Percentiles rank a stretch among this genome's conserved stretches.
Evolutionary conservation across 176 grass and related monocot species (phyloP).

Genomic region (Guadua angustifolia): DNA sequence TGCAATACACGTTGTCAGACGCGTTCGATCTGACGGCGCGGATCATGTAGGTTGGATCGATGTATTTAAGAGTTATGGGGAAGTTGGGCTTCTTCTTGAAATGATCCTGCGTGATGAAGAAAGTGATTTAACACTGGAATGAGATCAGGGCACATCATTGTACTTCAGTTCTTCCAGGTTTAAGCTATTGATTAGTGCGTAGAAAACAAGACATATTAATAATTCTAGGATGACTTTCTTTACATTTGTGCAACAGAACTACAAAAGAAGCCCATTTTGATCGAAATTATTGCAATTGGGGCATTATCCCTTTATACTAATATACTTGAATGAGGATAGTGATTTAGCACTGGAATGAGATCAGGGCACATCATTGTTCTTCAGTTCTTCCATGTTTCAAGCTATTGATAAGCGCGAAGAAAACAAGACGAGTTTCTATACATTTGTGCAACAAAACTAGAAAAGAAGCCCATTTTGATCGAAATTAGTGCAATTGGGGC

Average conservation of each 20-base stretch:
- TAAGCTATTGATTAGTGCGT: neutral
- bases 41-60: constrained; percentile 91
- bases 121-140: constrained; percentile 23
- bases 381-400: neutral
- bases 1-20: constrained; percentile 95
- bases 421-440: neutral
- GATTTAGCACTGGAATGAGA: constrained; percentile 39
- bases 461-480: neutral
- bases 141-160: neutral
- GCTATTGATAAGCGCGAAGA: neutral
- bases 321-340: constrained; percentile 7
- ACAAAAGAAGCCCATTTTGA: neutral
- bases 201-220: neutral
- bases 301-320: neutral
- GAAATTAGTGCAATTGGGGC: neutral
- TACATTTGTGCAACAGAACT: neutral
- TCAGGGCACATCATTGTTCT: neutral
- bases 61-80: constrained; percentile 92
- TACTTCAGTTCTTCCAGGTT: neutral
- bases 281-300: neutral
- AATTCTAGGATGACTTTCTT: neutral
- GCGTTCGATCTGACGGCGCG: constrained; percentile 82
- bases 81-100: constrained; percentile 76
- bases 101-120: constrained; percentile 61
- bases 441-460: neutral